A percentile compares a stretch with the other conserved stretches of the same genome.
Conservation (phyloP, 495 filamentous ascomycete species). For the Hypoxylon intermedium region DNA sequence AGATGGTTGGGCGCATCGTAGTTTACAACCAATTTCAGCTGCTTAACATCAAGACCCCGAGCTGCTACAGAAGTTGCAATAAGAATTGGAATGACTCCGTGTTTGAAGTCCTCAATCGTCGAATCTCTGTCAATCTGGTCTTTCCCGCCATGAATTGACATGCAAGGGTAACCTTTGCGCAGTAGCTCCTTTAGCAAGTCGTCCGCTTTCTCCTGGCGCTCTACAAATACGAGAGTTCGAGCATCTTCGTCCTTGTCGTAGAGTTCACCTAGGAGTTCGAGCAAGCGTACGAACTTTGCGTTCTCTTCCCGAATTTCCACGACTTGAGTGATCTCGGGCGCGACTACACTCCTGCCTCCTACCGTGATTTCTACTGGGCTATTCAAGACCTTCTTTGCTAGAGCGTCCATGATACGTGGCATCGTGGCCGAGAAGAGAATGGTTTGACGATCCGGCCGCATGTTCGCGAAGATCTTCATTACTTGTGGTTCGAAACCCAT, state of each 20-base stretch:
- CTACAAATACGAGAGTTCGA: slow-evolving; percentile 89
- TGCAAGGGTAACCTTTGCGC: slow-evolving; percentile 89
- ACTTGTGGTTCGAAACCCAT: slow-evolving; percentile 99
- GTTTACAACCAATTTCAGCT: slow-evolving; percentile 95
- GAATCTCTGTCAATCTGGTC: slow-evolving; percentile 96
- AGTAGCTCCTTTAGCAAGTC: slow-evolving; percentile 80
- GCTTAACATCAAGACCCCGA: slow-evolving; percentile 94
- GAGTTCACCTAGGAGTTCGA: slow-evolving; percentile 86
- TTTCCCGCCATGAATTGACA: slow-evolving; percentile 96
- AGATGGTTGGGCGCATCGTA: slow-evolving; percentile 96
- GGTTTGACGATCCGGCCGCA: slow-evolving; percentile 89
- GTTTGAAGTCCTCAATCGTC: slow-evolving; percentile 94
- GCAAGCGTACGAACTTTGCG: slow-evolving; percentile 81
- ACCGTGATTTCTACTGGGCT: slow-evolving; percentile 91
- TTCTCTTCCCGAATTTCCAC: slow-evolving; percentile 87
- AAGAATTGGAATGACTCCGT: slow-evolving; percentile 84
- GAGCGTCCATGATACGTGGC: slow-evolving; percentile 88
- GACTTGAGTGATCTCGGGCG: slow-evolving; percentile 92
- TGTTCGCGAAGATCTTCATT: slow-evolving; percentile 91
- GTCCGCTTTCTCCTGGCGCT: slow-evolving; percentile 93
- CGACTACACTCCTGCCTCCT: slow-evolving; percentile 88
- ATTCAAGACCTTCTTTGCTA: slow-evolving; percentile 86
- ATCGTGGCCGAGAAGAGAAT: slow-evolving; percentile 97
- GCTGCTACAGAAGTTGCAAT: slow-evolving; percentile 97
- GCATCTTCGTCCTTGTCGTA: slow-evolving; percentile 89